phyloP scores from a whole-genome alignment of 768 basidiomycete genomes.

The Rhodotorula paludigena region DNA sequence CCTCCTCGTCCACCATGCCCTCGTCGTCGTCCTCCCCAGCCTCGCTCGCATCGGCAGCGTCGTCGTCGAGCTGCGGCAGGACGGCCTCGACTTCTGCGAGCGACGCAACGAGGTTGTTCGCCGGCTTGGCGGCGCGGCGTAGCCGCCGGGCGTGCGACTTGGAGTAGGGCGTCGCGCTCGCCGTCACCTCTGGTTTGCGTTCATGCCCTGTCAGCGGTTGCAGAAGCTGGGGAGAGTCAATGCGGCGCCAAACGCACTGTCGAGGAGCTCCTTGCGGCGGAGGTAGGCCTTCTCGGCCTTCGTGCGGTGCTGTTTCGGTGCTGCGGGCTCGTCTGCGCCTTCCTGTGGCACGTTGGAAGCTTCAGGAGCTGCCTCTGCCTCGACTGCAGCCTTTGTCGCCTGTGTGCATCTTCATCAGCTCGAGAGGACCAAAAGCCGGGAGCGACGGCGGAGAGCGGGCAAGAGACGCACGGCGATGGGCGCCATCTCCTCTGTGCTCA shows the following conservation, averaged over 20 bases:
- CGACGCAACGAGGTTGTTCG: slow-evolving; percentile 35
- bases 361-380: neutral
- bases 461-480: neutral
- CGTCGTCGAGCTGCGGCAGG: slow-evolving; percentile 16
- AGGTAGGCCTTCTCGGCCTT: slow-evolving; percentile 38
- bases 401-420: neutral
- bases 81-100: slow-evolving; percentile 36
- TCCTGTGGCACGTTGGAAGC: neutral
- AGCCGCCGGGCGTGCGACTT: slow-evolving; percentile 39
- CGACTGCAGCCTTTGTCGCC: too few species aligned
- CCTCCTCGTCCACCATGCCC: neutral
- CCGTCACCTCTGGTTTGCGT: slow-evolving; percentile 19
- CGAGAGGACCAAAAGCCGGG: neutral
- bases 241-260: slow-evolving; percentile 19
- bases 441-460: too few species aligned
- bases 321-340: too few species aligned
- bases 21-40: neutral
- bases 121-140: slow-evolving; percentile 34
- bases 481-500: slow-evolving; percentile 20
- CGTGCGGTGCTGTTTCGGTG: slow-evolving; percentile 4
- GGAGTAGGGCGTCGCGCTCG: slow-evolving; percentile 37
- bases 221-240: too few species aligned
- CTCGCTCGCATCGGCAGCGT: neutral
- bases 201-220: neutral
- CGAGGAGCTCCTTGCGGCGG: slow-evolving; percentile 36